phyloP scores from a whole-genome alignment of 1,284 basidiomycete species.

The Cutaneotrichosporon sp. region DNA sequence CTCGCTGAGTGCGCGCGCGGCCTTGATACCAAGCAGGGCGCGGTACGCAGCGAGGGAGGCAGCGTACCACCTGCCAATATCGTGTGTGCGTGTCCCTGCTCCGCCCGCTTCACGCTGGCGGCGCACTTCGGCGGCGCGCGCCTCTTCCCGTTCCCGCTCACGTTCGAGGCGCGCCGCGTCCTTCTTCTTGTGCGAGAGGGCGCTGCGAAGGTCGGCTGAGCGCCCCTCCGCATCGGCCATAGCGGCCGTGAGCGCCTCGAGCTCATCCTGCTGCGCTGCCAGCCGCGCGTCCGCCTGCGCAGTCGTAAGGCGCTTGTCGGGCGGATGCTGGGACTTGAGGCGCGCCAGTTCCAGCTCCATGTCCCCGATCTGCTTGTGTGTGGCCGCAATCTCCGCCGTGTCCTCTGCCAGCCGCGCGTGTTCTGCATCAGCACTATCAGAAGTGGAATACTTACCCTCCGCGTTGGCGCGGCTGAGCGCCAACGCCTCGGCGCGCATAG shows the following conservation, averaged over 20 bases:
- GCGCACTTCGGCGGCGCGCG: slow-evolving; percentile 54
- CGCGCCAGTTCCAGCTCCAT: slow-evolving; percentile 69
- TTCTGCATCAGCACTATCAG: slow-evolving; percentile 18
- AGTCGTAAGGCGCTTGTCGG: slow-evolving; percentile 61
- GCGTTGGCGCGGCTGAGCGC: slow-evolving; percentile 31
- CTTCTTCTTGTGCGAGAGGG: slow-evolving; percentile 55
- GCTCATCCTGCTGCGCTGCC: slow-evolving; percentile 62
- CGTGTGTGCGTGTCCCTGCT: slow-evolving; percentile 49
- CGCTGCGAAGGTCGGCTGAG: slow-evolving; percentile 56
- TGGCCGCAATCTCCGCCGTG: slow-evolving; percentile 55
- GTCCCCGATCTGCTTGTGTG: slow-evolving; percentile 70
- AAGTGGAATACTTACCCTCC: slow-evolving; percentile 23
- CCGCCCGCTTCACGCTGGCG: slow-evolving; percentile 52
- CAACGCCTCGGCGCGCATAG: slow-evolving; percentile 59
- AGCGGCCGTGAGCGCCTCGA: slow-evolving; percentile 65
- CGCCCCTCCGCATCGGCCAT: slow-evolving; percentile 49
- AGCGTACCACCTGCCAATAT: slow-evolving; percentile 53
- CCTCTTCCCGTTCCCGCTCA: slow-evolving; percentile 65
- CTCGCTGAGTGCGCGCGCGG: slow-evolving; percentile 59
- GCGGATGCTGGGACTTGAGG: slow-evolving; percentile 68
- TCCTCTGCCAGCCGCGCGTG: slow-evolving; percentile 35
- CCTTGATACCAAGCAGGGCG: slow-evolving; percentile 58
- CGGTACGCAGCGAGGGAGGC: slow-evolving; percentile 62
- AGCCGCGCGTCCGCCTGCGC: slow-evolving; percentile 64
- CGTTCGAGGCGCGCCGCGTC: slow-evolving; percentile 60